Evolutionary conservation across 352 stramenopile genomes (phyloP).

Genomic region (Phytophthora pluvialis): DNA sequence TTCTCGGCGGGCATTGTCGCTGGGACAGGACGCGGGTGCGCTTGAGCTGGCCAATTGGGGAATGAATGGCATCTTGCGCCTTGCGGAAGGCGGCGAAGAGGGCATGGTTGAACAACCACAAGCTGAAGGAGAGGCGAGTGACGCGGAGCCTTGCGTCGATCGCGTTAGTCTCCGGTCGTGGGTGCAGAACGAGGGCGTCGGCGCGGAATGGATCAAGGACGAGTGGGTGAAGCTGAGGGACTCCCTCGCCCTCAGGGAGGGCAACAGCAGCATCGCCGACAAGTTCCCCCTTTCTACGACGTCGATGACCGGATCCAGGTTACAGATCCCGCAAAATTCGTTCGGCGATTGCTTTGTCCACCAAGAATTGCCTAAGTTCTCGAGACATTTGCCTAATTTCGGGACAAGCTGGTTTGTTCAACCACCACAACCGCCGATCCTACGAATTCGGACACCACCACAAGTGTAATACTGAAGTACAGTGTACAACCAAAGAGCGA

Average conservation of each 20-base stretch:
- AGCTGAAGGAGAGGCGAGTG: constrained; percentile 10
- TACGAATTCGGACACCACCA: constrained; percentile 2
- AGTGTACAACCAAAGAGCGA: neutral
- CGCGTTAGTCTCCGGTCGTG: constrained; percentile 24
- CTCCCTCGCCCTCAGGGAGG: too few relatives aligned
- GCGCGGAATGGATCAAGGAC: constrained; percentile 17
- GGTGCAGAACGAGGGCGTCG: constrained; percentile 24
- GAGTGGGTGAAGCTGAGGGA: constrained; percentile 24
- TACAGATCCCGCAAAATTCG: constrained; percentile 15
- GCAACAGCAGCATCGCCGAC: constrained; percentile 8
- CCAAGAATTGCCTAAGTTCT: constrained; percentile 4
- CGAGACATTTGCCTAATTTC: constrained; percentile 1
- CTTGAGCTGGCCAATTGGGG: constrained; percentile 23
- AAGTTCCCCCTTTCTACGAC: constrained; percentile 17
- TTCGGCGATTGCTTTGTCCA: constrained; percentile 24
- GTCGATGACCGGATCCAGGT: neutral
- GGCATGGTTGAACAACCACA: constrained; percentile 32
- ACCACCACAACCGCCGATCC: neutral
- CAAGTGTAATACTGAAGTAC: too few relatives aligned
- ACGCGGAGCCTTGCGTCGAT: constrained; percentile 13
- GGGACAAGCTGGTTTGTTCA: constrained; percentile 8
- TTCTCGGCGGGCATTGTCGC: constrained; percentile 21
- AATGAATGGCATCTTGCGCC: constrained; percentile 24
- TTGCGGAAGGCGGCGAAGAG: constrained; percentile 3
- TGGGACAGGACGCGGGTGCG: constrained; percentile 4